Conservation (phyloP, 2,329 filamentous ascomycete species). For the Cadophora gregata region DNA sequence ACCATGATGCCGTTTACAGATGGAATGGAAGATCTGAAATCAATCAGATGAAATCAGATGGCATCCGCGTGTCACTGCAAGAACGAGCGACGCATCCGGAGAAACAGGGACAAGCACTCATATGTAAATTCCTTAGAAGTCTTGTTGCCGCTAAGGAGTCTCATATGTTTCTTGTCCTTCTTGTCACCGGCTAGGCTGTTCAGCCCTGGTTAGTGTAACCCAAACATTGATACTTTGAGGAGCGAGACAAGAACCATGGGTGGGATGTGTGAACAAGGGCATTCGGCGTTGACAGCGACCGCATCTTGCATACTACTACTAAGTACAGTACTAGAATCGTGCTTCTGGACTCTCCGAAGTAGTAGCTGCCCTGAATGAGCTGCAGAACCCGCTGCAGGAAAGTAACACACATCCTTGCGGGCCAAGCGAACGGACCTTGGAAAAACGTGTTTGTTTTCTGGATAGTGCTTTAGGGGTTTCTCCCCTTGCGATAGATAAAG, state of each 20-base stretch:
- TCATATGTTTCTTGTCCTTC: not conserved
- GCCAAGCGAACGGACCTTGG: not conserved
- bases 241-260: too few relatives aligned
- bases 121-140: not conserved
- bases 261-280: too few relatives aligned
- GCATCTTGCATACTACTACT: too few relatives aligned
- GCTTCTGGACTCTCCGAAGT: too few relatives aligned
- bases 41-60: not conserved
- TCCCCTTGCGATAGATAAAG: not conserved
- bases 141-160: not conserved
- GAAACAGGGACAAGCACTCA: not conserved
- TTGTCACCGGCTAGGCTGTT: not conserved
- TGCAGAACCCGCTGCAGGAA: too few relatives aligned
- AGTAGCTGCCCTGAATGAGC: too few relatives aligned
- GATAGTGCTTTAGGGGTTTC: not conserved
- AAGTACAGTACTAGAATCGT: too few relatives aligned
- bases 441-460: not conserved
- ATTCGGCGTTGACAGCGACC: too few relatives aligned
- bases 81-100: too few relatives aligned
- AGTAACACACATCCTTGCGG: not conserved
- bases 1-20: slow-evolving; percentile 15
- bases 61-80: not conserved
- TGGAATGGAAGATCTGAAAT: not conserved
- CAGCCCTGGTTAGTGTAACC: not conserved
- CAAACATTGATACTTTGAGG: not conserved